Base-by-base conservation (phyloP, 2,329 filamentous ascomycete genomes). In the Fusarium tricinctum region DNA sequence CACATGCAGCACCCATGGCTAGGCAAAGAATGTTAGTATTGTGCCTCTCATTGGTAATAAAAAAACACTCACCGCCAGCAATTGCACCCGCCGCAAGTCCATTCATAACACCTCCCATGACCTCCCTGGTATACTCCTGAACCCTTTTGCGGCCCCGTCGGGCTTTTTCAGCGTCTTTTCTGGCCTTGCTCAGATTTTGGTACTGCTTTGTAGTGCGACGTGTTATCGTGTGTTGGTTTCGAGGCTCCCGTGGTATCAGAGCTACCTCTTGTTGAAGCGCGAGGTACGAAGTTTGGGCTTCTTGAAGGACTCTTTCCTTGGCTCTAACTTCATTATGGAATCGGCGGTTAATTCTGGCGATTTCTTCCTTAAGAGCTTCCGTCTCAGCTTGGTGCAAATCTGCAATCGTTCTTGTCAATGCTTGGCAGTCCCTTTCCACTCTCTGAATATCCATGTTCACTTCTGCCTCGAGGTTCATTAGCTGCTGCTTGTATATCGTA, bases 101-200 rank as follows among this genome's bases (percentile, higher is more conserved):
- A 14, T 55, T 55, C 52, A 55, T 40, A 2, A 32, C 19, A 32
- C 52, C 52, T 2, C 52, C 44, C 5, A 55, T 13, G 3, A 49
- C 26, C 23, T 55, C 32, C 13, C 28, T 40, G 1, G 44, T 50
- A 5, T 50, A 55, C 8, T 15, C 33, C 22, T 49, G 44, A 17
- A 55, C 1, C n/a, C 15, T 40, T 14, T 40, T 20, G 1, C 15
- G 26, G 26, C 30, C 28, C 3, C 15, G 30, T 3, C 33, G 33
- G 10, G 5, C n/a, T 7, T 26, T 50, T 3, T 40, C 44, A 8
- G 26, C 52, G 5, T 32, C 33, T 5, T 17, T 23, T 3, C 14
- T 17, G 1, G 44, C 52, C 13, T 40, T 50, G 1, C 4, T 14
- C 4, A 55, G 23, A 40, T 20, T 46, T 4, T 4, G n/a, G 9